These are phyloP conservation scores for Wickerhamomyces queroliae DNA, from an alignment of 805 yeast genomes.

Conservation along the genomic window DNA sequence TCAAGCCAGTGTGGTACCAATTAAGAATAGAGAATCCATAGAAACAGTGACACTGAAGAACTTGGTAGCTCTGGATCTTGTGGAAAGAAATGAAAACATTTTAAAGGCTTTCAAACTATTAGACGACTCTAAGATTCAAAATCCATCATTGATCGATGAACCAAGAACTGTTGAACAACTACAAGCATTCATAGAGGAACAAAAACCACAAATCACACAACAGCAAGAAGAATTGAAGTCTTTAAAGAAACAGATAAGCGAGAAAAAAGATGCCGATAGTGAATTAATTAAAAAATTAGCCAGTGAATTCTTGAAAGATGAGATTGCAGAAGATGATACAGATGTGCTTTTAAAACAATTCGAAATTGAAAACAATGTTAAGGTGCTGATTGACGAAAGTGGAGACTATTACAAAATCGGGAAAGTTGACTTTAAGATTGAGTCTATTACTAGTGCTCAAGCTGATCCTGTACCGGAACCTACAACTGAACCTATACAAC, in stretches of 20 bases:
- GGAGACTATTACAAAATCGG: constrained; percentile 3
- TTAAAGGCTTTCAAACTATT: constrained; percentile 15
- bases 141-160: not conserved
- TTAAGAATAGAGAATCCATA: constrained; percentile 7
- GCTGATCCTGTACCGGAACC: not conserved
- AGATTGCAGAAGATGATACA: constrained; percentile 9
- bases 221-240: constrained; percentile 5
- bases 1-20: constrained; percentile 17
- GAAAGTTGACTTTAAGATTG: not conserved
- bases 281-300: constrained; percentile 12
- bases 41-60: constrained; percentile 23
- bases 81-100: constrained; percentile 19
- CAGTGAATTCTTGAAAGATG: constrained; percentile 13
- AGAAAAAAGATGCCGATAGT: constrained; percentile 1
- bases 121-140: constrained; percentile 10
- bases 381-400: constrained; percentile 6
- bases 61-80: constrained; percentile 19
- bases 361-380: constrained; percentile 12
- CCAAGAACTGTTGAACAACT: constrained; percentile 7
- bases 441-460: not conserved
- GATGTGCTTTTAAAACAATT: constrained; percentile 9
- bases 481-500: too few species aligned
- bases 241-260: constrained; percentile 3
- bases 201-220: constrained; percentile 4
- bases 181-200: constrained; percentile 4